Percentiles rank a stretch among this genome's conserved stretches.
Evolutionary conservation across 495 filamentous ascomycete genomes (phyloP).

Genomic region (Tuber magnatum): DNA sequence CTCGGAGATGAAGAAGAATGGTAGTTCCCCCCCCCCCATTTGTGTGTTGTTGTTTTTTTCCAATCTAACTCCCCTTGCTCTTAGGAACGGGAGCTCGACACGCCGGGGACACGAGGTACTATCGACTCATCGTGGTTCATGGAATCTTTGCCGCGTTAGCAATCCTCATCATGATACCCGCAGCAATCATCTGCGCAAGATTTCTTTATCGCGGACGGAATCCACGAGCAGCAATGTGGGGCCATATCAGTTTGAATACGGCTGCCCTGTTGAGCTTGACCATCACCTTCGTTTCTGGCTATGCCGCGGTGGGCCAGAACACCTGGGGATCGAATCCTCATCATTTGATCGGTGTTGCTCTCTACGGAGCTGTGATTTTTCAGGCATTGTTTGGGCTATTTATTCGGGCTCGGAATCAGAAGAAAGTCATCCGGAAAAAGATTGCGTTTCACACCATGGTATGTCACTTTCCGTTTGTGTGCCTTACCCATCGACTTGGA

Average conservation of each 20-base stretch:
- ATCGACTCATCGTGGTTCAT: constrained; percentile 71
- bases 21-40: constrained; percentile 18
- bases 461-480: not conserved
- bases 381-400: constrained; percentile 73
- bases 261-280: constrained; percentile 65
- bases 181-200: constrained; percentile 66
- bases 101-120: constrained; percentile 55
- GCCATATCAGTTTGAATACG: constrained; percentile 84
- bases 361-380: constrained; percentile 75
- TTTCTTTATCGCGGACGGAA: constrained; percentile 58
- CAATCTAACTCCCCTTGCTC: not conserved
- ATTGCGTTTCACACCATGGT: constrained; percentile 37
- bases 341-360: constrained; percentile 77
- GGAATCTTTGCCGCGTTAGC: constrained; percentile 78
- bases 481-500: no score
- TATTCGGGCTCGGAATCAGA: constrained; percentile 57
- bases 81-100: constrained; percentile 37
- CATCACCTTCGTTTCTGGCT: constrained; percentile 68
- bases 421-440: constrained; percentile 36
- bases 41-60: not conserved
- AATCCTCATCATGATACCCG: constrained; percentile 76
- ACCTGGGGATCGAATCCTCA: constrained; percentile 87
- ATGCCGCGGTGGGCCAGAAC: constrained; percentile 65
- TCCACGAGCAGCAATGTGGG: constrained; percentile 60
- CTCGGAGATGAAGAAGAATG: constrained; percentile 38